Evolutionary conservation across 176 grass and related monocot species (phyloP).

Genomic region (Oropetium thomaeum): DNA sequence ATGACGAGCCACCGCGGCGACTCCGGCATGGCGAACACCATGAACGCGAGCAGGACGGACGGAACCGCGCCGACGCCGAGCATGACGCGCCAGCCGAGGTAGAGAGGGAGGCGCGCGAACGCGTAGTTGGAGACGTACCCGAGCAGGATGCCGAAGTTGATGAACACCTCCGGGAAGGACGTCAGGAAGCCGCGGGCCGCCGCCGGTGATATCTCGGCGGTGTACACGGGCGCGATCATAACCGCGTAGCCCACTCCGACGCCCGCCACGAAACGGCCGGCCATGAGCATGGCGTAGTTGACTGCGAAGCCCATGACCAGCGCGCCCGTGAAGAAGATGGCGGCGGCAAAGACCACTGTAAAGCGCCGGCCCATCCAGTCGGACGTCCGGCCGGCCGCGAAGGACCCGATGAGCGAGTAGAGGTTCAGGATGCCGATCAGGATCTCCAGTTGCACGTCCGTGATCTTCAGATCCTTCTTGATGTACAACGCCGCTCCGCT

Average conservation of each 20-base stretch:
- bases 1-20: conserved; percentile 73
- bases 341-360: conserved; percentile 50
- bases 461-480: conserved; percentile 46
- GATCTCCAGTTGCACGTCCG: conserved; percentile 56
- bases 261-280: conserved; percentile 55
- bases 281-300: conserved; percentile 57
- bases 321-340: conserved; percentile 55
- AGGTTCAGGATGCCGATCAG: conserved; percentile 59
- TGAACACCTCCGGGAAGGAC: conserved; percentile 62
- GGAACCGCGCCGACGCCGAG: conserved; percentile 60
- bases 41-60: conserved; percentile 49
- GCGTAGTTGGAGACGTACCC: conserved; percentile 66
- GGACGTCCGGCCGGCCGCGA: conserved; percentile 52
- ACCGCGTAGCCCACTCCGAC: conserved; percentile 60
- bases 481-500: conserved; percentile 57
- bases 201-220: conserved; percentile 45
- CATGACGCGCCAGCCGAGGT: conserved; percentile 72
- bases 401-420: conserved; percentile 62
- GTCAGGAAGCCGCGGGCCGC: conserved; percentile 41
- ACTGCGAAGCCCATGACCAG: conserved; percentile 57
- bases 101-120: conserved; percentile 37
- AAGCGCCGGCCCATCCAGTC: conserved; percentile 67
- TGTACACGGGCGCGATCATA: conserved; percentile 71
- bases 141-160: conserved; percentile 69
- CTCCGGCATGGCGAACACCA: conserved; percentile 62